Percentiles rank a stretch among this genome's conserved stretches.
Evolutionary conservation across 768 basidiomycete genomes (phyloP).

Genomic region (Pulveroboletus sp.): DNA sequence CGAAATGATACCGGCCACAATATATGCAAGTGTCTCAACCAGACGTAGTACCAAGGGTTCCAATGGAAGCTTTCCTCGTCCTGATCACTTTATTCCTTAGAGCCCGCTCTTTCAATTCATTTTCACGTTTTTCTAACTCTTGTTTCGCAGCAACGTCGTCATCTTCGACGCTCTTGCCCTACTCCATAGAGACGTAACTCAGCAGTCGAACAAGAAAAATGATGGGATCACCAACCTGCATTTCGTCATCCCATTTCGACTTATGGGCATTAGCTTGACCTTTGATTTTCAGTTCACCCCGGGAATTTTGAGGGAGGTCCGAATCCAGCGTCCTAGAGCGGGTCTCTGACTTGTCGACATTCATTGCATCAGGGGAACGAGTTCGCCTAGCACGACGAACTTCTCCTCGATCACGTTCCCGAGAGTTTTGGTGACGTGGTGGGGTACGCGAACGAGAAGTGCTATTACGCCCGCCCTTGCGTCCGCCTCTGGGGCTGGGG

Average conservation of each 20-base stretch:
- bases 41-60: conserved; percentile 14
- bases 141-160: conserved; percentile 17
- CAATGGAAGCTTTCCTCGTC: conserved; percentile 51
- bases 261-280: conserved; percentile 60
- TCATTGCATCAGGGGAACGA: conserved; percentile 22
- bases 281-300: conserved; percentile 67
- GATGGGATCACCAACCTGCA: conserved; percentile 17
- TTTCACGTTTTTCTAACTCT: conserved; percentile 68
- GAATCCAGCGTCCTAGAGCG: conserved; percentile 25
- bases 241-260: conserved; percentile 51
- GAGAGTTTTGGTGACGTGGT: conserved; percentile 31
- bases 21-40: conserved; percentile 17
- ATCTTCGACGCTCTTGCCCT: conserved; percentile 12
- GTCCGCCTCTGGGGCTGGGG: conserved; percentile 32
- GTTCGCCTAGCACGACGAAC: conserved; percentile 26
- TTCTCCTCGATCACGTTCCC: conserved; percentile 22
- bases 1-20: conserved; percentile 19
- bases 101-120: conserved; percentile 76
- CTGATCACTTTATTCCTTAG: conserved; percentile 79
- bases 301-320: conserved; percentile 30
- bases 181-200: conserved; percentile 17
- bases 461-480: conserved; percentile 27
- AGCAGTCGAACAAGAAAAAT: conserved; percentile 1
- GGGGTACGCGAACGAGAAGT: conserved; percentile 37
- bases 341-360: conserved; percentile 22